Conservation (phyloP, 176 grass and related monocot species). For the Metroxylon sagu region DNA sequence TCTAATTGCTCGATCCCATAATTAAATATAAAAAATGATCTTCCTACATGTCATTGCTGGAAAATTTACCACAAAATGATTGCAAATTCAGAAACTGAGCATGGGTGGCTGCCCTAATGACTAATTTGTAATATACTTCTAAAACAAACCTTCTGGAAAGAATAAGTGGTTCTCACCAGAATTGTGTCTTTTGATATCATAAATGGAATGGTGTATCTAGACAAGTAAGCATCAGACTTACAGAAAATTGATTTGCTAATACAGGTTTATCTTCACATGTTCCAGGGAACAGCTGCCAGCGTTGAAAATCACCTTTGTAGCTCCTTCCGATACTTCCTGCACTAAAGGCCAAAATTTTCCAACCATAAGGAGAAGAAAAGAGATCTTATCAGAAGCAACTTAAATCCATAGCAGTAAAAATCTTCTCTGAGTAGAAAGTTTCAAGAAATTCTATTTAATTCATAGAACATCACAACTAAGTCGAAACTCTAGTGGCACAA, state of each 20-base stretch:
- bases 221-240: slow-evolving; percentile 30
- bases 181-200: no score
- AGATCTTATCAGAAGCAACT: neutral
- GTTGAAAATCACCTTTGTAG: slow-evolving; percentile 89
- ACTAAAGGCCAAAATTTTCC: slow-evolving; percentile 43
- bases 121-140: no score
- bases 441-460: neutral
- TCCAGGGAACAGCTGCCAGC: slow-evolving; percentile 90
- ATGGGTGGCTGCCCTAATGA: no score
- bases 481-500: neutral
- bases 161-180: no score
- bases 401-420: neutral
- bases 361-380: slow-evolving; percentile 22
- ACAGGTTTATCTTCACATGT: slow-evolving; percentile 69
- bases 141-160: no score
- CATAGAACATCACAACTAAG: neutral
- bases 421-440: neutral
- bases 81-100: no score
- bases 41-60: no score
- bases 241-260: slow-evolving; percentile 92
- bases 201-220: neutral
- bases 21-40: no score
- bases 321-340: slow-evolving; percentile 98
- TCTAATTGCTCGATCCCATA: no score
- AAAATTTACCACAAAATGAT: no score